Conservation (phyloP, 208 protist genomes). For the Crithidia brevicula region DNA sequence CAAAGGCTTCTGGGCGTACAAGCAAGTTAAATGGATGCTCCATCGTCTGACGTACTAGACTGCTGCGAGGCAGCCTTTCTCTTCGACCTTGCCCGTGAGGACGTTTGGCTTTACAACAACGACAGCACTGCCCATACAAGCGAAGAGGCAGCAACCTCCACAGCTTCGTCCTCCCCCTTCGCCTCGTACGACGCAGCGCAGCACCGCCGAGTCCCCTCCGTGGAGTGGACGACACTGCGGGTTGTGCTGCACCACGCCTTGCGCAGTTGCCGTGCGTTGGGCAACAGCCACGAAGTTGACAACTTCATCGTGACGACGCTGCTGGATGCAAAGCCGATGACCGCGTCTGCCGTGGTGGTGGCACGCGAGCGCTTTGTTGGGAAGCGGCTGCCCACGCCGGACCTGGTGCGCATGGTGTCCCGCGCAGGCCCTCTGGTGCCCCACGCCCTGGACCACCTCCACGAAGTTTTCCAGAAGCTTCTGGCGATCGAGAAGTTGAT, state of each 20-base stretch:
- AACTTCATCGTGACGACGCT: constrained; percentile 13
- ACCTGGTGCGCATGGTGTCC: constrained; percentile 9
- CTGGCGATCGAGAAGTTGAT: not conserved
- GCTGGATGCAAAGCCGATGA: constrained; percentile 6
- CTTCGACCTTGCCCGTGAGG: constrained; percentile 11
- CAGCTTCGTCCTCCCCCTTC: not conserved
- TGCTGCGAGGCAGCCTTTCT: constrained; percentile 26
- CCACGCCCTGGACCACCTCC: not conserved
- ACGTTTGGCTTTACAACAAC: constrained; percentile 1
- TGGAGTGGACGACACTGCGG: constrained; percentile 19
- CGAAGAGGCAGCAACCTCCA: not conserved
- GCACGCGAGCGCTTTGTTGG: constrained; percentile 16
- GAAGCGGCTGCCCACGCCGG: not conserved
- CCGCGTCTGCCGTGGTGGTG: constrained; percentile 6
- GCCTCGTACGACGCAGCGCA: not conserved
- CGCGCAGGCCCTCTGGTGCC: constrained; percentile 11
- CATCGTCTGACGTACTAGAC: constrained; percentile 1
- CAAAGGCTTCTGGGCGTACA: no score
- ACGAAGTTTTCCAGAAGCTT: not conserved
- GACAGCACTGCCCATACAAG: not conserved
- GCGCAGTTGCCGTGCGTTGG: not conserved
- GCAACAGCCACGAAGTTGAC: constrained; percentile 12
- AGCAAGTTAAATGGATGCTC: not conserved
- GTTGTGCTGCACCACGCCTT: constrained; percentile 17
- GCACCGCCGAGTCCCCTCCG: constrained; percentile 6